These are phyloP conservation scores for Colletotrichum liriopes DNA, from an alignment of 2,329 filamentous ascomycete genomes.

Conservation along the genomic window DNA sequence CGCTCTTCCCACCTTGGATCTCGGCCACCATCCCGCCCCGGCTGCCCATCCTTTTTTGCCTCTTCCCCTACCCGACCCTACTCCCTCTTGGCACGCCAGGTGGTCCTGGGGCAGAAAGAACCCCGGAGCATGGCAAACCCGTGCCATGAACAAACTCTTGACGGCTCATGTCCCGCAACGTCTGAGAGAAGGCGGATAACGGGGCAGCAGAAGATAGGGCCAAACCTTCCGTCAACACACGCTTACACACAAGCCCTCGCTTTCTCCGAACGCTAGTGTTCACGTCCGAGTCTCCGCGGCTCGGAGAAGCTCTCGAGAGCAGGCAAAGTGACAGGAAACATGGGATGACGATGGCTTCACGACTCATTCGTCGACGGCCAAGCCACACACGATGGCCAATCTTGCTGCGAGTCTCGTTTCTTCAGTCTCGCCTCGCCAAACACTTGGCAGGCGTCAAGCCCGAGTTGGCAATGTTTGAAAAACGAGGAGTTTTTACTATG, in stretches of 20 bases:
- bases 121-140: conserved; percentile 10
- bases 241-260: neutral
- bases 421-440: neutral
- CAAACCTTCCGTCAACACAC: conserved; percentile 4
- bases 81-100: conserved; percentile 11
- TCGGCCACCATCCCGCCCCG: conserved; percentile 22
- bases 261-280: conserved; percentile 5
- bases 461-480: neutral
- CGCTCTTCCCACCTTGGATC: conserved; percentile 3
- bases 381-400: neutral
- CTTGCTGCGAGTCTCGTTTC: neutral
- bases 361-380: neutral
- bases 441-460: neutral
- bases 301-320: neutral
- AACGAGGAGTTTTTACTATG: neutral
- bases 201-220: neutral
- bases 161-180: conserved; percentile 1
- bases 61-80: neutral
- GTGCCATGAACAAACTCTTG: neutral
- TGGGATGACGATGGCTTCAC: neutral
- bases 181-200: neutral
- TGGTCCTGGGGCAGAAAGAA: conserved; percentile 5
- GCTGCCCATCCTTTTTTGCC: conserved; percentile 6
- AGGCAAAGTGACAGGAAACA: neutral
- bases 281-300: neutral